Conservation (phyloP, 106 monocot species). For the Chionographis japonica region DNA sequence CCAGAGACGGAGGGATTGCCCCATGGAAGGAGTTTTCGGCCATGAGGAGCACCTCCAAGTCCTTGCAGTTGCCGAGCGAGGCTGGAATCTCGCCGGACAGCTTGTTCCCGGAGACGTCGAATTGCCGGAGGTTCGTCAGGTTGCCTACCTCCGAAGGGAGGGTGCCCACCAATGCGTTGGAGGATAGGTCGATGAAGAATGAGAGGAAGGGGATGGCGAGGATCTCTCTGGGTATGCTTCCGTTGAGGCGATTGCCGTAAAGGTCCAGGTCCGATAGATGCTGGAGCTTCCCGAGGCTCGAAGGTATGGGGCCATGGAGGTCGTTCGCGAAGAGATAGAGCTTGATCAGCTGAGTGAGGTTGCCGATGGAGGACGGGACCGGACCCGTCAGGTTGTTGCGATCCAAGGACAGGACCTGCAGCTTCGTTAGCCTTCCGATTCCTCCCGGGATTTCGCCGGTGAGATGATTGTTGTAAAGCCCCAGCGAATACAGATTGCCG, state of each 20-base stretch:
- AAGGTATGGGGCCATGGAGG: neutral
- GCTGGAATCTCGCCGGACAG: slow-evolving; percentile 2
- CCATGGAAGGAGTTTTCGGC: neutral
- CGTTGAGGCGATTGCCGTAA: neutral
- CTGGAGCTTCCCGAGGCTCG: slow-evolving; percentile 6
- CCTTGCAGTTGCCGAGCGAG: neutral
- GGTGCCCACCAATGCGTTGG: neutral
- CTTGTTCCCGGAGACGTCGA: neutral
- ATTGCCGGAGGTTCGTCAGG: neutral
- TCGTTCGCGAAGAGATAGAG: neutral
- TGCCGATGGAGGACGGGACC: slow-evolving; percentile 3
- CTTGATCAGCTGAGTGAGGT: neutral
- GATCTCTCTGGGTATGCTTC: slow-evolving; percentile 9
- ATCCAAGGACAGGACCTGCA: neutral
- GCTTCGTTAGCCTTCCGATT: slow-evolving; percentile 2
- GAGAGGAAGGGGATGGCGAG: neutral
- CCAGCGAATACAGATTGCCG: neutral
- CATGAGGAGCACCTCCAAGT: neutral
- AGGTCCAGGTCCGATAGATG: neutral
- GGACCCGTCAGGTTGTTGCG: neutral
- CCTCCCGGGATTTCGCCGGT: neutral
- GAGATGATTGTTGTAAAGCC: neutral
- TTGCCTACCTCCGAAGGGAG: neutral
- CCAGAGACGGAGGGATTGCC: neutral
- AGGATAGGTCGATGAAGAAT: neutral